These are phyloP conservation scores for Trichosporon sp. DNA, from an alignment of 1,284 basidiomycete species.

Conservation along the genomic window DNA sequence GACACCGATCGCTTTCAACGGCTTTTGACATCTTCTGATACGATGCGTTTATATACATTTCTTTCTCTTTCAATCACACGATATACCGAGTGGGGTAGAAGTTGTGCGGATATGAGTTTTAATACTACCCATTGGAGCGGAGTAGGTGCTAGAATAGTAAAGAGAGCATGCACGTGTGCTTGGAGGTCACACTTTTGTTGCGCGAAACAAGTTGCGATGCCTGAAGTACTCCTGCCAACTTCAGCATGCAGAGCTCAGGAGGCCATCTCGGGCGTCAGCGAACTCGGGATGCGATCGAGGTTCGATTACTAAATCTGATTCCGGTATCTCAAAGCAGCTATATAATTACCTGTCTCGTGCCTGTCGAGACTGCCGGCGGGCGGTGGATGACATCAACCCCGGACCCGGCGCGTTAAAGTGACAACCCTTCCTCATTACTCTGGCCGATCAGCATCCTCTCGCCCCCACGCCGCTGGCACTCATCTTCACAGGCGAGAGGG, in stretches of 20 bases:
- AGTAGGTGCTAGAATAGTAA: slow-evolving; percentile 1
- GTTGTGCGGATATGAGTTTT: not conserved
- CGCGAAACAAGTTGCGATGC: not conserved
- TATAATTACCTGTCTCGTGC: not conserved
- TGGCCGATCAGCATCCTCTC: not conserved
- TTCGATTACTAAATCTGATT: not conserved
- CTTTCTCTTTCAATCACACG: not conserved
- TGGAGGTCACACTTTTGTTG: not conserved
- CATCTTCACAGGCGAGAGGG: not conserved
- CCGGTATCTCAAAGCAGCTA: not conserved
- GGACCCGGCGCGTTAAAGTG: not conserved
- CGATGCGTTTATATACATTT: not conserved
- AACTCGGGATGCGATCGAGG: not conserved
- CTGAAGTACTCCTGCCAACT: too few species aligned
- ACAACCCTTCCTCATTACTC: not conserved
- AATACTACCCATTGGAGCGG: not conserved
- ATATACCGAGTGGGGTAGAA: not conserved
- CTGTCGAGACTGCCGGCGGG: too few species aligned
- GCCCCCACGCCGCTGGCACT: not conserved
- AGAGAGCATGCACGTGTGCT: slow-evolving; percentile 1
- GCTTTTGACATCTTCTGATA: not conserved
- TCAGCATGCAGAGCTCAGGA: not conserved
- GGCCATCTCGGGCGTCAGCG: not conserved
- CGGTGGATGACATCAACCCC: not conserved
- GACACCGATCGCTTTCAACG: not conserved